Evolutionary conservation across 192 early-diverging fungal genomes (phyloP).

Genomic region (Gaertneriomyces sp.): DNA sequence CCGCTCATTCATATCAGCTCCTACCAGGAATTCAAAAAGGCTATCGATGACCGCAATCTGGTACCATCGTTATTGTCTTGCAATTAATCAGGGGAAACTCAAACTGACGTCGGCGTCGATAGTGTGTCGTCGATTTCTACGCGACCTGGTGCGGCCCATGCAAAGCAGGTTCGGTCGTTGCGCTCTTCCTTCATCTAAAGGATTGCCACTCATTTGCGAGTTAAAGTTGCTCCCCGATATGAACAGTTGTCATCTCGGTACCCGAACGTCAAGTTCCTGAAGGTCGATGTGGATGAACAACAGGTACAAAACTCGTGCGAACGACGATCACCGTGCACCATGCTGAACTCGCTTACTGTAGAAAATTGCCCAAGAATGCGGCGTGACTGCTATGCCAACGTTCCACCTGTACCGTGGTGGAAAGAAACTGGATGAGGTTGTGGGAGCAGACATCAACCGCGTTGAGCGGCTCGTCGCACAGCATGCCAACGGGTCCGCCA

Average conservation of each 20-base stretch:
- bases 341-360: background rate
- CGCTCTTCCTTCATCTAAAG: background rate
- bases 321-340: background rate
- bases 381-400: constrained; percentile 70
- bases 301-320: constrained; percentile 37
- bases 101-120: background rate
- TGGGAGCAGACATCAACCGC: constrained; percentile 49
- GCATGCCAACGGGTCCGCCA: background rate
- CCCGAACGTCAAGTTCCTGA: constrained; percentile 63
- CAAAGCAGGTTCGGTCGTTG: constrained; percentile 62
- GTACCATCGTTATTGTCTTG: background rate
- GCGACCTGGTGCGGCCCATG: constrained; percentile 89
- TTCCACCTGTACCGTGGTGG: constrained; percentile 57
- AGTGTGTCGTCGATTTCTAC: constrained; percentile 72
- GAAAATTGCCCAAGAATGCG: constrained; percentile 32
- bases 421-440: constrained; percentile 49
- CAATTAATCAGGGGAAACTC: background rate
- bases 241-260: constrained; percentile 50
- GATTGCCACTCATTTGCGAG: background rate
- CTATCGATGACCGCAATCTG: constrained; percentile 31
- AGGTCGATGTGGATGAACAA: constrained; percentile 79
- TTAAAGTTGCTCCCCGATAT: constrained; percentile 62
- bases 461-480: constrained; percentile 34
- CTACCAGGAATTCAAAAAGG: constrained; percentile 38
- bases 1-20: constrained; percentile 33